Evolutionary conservation across 805 yeast genomes (phyloP).

Genomic region (Lipomyces yamadae): DNA sequence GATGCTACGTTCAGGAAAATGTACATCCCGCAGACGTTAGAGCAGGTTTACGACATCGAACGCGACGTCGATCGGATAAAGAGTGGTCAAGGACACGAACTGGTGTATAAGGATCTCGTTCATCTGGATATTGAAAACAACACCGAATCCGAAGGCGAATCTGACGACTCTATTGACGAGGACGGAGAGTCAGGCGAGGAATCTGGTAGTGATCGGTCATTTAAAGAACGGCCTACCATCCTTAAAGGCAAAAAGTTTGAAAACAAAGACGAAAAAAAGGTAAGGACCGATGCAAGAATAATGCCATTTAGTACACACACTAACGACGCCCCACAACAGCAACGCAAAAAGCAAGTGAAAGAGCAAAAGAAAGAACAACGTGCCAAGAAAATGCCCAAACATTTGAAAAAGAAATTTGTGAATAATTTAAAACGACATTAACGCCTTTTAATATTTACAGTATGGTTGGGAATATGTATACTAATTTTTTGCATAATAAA

Average conservation of each 20-base stretch:
- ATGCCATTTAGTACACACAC: background rate
- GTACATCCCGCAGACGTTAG: conserved; percentile 72
- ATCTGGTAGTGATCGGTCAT: conserved; percentile 41
- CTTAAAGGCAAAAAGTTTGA: conserved; percentile 75
- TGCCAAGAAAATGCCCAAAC: conserved; percentile 80
- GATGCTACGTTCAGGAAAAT: conserved; percentile 88
- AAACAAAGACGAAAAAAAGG: conserved; percentile 75
- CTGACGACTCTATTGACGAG: conserved; percentile 43
- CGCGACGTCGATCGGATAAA: conserved; percentile 64
- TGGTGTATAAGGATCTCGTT: conserved; percentile 53
- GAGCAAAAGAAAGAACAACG: conserved; percentile 79
- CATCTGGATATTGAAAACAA: conserved; percentile 15
- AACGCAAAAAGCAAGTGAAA: conserved; percentile 71
- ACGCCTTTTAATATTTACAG: background rate
- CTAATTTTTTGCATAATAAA: background rate
- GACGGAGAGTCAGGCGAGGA: conserved; percentile 49
- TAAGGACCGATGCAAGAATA: background rate
- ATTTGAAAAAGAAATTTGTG: conserved; percentile 74
- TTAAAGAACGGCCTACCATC: conserved; percentile 50
- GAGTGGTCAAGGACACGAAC: conserved; percentile 80
- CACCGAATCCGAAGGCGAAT: conserved; percentile 14
- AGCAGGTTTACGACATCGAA: conserved; percentile 59
- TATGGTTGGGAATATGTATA: background rate
- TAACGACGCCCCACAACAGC: conserved; percentile 37
- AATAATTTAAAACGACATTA: conserved; percentile 51